Percentiles rank a stretch among this genome's conserved stretches.
Evolutionary conservation across 768 basidiomycete species (phyloP).

Genomic region (Chalciporus piperatus): DNA sequence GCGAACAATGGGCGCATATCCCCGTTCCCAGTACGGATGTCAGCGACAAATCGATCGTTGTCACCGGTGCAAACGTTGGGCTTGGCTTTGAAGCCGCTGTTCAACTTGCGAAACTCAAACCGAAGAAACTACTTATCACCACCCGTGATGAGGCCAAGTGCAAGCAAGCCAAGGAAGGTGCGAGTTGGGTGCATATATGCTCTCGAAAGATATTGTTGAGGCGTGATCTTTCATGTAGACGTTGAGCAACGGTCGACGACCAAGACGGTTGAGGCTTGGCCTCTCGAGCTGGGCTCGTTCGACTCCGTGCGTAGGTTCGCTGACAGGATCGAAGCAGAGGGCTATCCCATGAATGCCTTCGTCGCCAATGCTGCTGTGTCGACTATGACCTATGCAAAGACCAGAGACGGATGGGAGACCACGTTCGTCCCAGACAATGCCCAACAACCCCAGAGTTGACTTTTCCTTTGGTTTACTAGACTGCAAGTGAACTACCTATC

Average conservation of each 20-base stretch:
- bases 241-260: conserved; percentile 12
- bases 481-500: conserved; percentile 37
- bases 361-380: conserved; percentile 31
- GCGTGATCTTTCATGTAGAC: conserved; percentile 7
- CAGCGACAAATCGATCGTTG: conserved; percentile 23
- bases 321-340: conserved; percentile 26
- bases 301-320: conserved; percentile 33
- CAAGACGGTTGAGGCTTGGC: conserved; percentile 27
- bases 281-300: conserved; percentile 34
- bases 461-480: conserved; percentile 11
- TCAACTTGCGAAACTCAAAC: conserved; percentile 24
- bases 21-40: conserved; percentile 21
- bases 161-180: conserved; percentile 19
- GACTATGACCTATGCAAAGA: conserved; percentile 18
- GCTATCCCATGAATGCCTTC: conserved; percentile 26
- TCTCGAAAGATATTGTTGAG: not conserved
- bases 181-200: no score
- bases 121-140: conserved; percentile 25
- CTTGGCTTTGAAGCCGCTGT: conserved; percentile 31
- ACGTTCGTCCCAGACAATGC: conserved; percentile 23
- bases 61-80: conserved; percentile 28
- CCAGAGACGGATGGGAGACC: conserved; percentile 37
- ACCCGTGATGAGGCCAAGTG: conserved; percentile 22
- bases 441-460: not conserved
- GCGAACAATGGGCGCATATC: conserved; percentile 28